Base-by-base conservation (phyloP, 371 early-diverging fungal species). In the Actinomortierella ambigua region DNA sequence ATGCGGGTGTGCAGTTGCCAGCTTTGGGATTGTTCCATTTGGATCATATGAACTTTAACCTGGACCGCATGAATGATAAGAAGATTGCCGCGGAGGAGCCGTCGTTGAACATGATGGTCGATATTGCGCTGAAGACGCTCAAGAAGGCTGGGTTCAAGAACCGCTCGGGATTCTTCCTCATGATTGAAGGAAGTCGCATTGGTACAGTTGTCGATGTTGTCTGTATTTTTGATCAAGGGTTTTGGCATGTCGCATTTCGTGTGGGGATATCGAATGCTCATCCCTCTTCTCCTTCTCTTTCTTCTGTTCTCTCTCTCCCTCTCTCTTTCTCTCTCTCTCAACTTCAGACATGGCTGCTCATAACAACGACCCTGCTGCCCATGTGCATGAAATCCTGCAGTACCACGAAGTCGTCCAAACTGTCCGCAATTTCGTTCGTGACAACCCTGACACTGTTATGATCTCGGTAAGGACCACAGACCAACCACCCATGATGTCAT, bases 171-270 rank as follows among this genome's bases (percentile, higher is more conserved):
- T 98, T 97, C 79, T 96, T 98, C 63, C 59, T 98, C 51, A 92
- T 98, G 95, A 88, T 98, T 66, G 98, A 97, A 79, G 98, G 98
- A 0, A 91, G 92, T 57, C 79, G 95, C 17, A 98, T 98, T 50
- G 92, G 65, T 62, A 55, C 53, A n/a, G n/a, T n/a, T n/a, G n/a
- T n/a, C n/a, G n/a, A n/a, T n/a, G n/a, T n/a, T n/a, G n/a, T n/a
- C n/a, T 15, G 18, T 26, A 20, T 40, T 26, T 46, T 15, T 15
- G 17, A 57, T 7, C 49, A 17, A 23, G 26, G 24, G 20, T 15
- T 22, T 26, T 18, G 39, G 17, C 15, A 44, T 22, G 26, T 17
- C 23, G 11, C n/a, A 3, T 15, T 23, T 27, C 15, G 39, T 29
- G 29, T 54, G 18, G 11, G 2, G n/a, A 54, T 18, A 55, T 17